Base-by-base conservation (phyloP, 2,329 filamentous ascomycete genomes). In the Graphiopsis chlorocephala region DNA sequence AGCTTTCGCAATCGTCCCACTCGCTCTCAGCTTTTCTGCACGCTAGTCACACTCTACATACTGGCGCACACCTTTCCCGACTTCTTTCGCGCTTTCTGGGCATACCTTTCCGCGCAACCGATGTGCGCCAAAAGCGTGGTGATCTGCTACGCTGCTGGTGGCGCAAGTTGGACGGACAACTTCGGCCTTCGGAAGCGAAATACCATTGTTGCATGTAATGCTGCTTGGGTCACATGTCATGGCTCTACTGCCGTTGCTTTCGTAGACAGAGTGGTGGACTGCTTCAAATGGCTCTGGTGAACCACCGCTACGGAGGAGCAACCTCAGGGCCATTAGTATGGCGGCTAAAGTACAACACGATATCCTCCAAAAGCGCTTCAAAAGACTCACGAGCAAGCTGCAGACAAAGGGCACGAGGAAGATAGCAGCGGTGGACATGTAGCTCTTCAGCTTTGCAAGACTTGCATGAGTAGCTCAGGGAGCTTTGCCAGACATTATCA, bases 41-140 rank as follows among this genome's bases (percentile, higher is more conserved):
- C 48, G 11, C 15, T 52, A 6, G 14, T 29, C 26, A 28, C 29
- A 17, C 26, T 52, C 14, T 52, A 52, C 26, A 28, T 42, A 7
- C 17, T 29, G 26, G 23, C 12, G 26, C 26, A 52, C 17, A 52
- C 26, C 25, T 50, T 50, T 23, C 47, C 47, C 1, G 48, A 31
- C 23, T n/a, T 56, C 15, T 56, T 25, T n/a, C 17, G 29, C 11
- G 20, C 20, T 2, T 33, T 56, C 2, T 52, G 48, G 48, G 75
- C 70, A 11, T 84, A 84, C 65, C 80, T 77, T 0, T 58, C 80
- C 2, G 84, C 81, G 52, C 82, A 85, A 69, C 77, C 78, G 0
- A 81, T 81, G 4, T 84, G 82, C 33, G 70, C 81, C 0, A 67
- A 67, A 0, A 70, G 84, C 0, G 81, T 81, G 0, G 78, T 77